These are phyloP conservation scores for Orbilia oligospora DNA, from an alignment of 2,329 filamentous ascomycete genomes.

Conservation along the genomic window DNA sequence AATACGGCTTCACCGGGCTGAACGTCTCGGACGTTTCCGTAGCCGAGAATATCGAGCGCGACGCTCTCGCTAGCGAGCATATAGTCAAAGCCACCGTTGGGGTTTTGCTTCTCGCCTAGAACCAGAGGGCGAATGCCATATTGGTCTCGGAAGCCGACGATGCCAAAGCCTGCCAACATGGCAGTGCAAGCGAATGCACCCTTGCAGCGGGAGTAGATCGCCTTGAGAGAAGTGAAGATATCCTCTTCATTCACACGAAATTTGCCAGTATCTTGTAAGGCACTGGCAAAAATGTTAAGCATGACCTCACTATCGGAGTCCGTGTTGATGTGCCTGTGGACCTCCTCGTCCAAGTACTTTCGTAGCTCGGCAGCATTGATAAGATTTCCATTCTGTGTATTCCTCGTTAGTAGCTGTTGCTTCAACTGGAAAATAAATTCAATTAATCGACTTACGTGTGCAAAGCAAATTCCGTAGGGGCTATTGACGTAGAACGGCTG, in stretches of 20 bases:
- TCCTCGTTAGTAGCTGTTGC: neutral
- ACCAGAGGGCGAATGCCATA: constrained; percentile 87
- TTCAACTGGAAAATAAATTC: neutral
- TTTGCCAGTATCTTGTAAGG: constrained; percentile 84
- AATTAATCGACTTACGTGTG: constrained; percentile 65
- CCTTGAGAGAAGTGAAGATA: constrained; percentile 78
- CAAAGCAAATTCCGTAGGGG: constrained; percentile 84
- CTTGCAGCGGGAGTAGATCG: constrained; percentile 80
- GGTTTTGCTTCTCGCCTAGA: constrained; percentile 80
- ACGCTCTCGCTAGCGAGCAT: constrained; percentile 93
- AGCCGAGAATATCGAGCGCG: constrained; percentile 84
- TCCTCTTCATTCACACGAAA: constrained; percentile 83
- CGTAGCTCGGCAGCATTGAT: constrained; percentile 82
- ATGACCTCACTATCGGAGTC: constrained; percentile 90
- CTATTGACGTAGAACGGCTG: constrained; percentile 94
- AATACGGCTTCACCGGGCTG: constrained; percentile 88
- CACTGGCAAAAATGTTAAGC: constrained; percentile 88
- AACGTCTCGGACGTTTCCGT: constrained; percentile 81
- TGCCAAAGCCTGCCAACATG: constrained; percentile 86
- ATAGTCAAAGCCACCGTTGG: constrained; percentile 80
- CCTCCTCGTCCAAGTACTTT: constrained; percentile 80
- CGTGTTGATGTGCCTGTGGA: constrained; percentile 89
- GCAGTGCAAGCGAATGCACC: constrained; percentile 85
- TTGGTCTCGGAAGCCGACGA: constrained; percentile 83
- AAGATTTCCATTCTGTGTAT: constrained; percentile 84